Evolutionary conservation across 257 asterid genomes (phyloP), one percentile per base, ranked within the genome.

Genomic region (Asclepias syriaca): DNA sequence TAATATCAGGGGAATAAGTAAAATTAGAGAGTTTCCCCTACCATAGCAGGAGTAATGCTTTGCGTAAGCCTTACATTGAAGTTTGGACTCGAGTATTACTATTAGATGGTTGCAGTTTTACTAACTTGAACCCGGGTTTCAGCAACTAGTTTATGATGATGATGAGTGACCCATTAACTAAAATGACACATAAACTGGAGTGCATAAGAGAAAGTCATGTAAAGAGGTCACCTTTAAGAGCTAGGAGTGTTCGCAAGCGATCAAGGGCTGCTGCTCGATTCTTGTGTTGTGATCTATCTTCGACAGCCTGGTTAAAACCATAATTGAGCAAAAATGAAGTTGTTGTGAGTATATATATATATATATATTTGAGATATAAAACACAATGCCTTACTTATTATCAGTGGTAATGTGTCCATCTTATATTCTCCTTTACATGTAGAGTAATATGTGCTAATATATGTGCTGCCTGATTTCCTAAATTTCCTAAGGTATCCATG

Each of bases 241-340:
- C 99, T 79, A 94, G 75, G 48, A 84, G 86, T 19, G 78, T 70
- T 6, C 98, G 97, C 75, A 94, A 68, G 51, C 98, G 93, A 77
- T 87, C 72, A 46, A 94, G 81, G 64, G 99, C 97, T 60, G 93
- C 82, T 3, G 95, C 87, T 24, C 98, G 94, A 77, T 93, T 93
- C 81, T 79, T 93, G 80, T 93, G 98, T 57, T 93, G 98, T 3
- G 97, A 93, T 74, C 97, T 83, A 80, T 93, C 98, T 72, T 93
- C 98, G 12, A 85, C 82, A 68, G 97, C 99, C 99, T 93, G 85
- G 53, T 70, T 63, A 67, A 76, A 27, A 55, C 15, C 64, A 58
- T 21, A 49, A 0, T 9, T 19, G 19, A 57, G 19, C 19, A 10
- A 68, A 55, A 59, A 68, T 6, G 11, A 45, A 7, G 50, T 64